Evolutionary conservation across 2,329 filamentous ascomycete genomes (phyloP), one percentile per base, ranked within the genome.

Genomic region (Pestalotiopsis fici): DNA sequence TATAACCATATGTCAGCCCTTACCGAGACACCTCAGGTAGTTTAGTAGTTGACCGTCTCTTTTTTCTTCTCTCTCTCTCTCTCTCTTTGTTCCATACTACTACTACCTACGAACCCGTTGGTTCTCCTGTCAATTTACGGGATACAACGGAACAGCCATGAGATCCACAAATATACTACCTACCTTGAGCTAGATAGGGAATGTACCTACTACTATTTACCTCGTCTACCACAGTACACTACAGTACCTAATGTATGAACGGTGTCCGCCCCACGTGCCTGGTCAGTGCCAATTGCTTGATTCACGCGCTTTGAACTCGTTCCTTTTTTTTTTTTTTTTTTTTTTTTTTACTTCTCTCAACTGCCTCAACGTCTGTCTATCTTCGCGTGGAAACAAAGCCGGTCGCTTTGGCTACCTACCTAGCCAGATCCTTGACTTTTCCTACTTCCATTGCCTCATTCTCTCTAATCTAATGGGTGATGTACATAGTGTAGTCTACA

Each of bases 61-160:
- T n/a, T n/a, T n/a, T n/a, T n/a, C n/a, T n/a, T n/a, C n/a, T n/a
- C n/a, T 35, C 31, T 35, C 11, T 11, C 6, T 35, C 31, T 35
- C 31, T 27, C 13, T 27, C 57, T 37, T 60, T 60, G 57, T 60
- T 37, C 28, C 57, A 37, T 60, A 21, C 27, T 35, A 35, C 5
- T 60, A 21, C 27, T 35, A 35, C 5, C 31, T 35, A 37, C 13
- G n/a, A 50, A 50, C 43, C 43, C 43, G 13, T 18, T 27, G 27
- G 28, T 31, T 39, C 57, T 60, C 57, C 57, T 31, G 57, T 60
- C 57, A 60, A 60, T 60, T 60, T 21, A 21, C 43, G 43, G 43
- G 31, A 35, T 35, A 35, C 31, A 35, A 35, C 43, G 43, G 43
- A 50, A 50, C 43, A 50, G 43, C 43, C 43, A 50, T 18, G 18